A percentile compares a stretch with the other conserved stretches of the same genome.
These are phyloP conservation scores for Penicillium nucicola DNA, from an alignment of 495 filamentous ascomycete genomes.

Conservation along the genomic window DNA sequence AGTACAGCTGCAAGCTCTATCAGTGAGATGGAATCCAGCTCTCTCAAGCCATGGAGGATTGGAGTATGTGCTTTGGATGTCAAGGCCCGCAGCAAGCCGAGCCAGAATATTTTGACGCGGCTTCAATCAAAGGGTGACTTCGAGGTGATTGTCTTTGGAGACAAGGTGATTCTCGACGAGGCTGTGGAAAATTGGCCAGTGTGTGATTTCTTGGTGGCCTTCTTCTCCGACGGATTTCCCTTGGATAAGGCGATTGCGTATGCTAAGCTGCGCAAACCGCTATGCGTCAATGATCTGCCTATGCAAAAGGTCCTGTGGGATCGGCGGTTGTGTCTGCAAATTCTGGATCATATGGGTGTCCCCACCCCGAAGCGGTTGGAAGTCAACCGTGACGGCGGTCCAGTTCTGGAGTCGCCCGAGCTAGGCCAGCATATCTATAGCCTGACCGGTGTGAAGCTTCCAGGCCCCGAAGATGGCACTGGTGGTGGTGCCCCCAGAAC, in stretches of 20 bases:
- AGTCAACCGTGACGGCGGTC: constrained; percentile 91
- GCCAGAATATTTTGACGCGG: constrained; percentile 89
- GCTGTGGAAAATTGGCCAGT: constrained; percentile 61
- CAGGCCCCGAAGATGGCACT: constrained; percentile 70
- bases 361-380: constrained; percentile 87
- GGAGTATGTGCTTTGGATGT: constrained; percentile 94
- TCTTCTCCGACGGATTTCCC: constrained; percentile 97
- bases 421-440: constrained; percentile 74
- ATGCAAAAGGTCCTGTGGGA: constrained; percentile 99
- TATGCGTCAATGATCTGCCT: constrained; percentile 93
- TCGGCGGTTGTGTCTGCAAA: constrained; percentile 78
- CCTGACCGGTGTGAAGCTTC: constrained; percentile 74
- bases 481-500: constrained; percentile 55
- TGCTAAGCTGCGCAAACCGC: constrained; percentile 84
- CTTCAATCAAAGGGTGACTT: constrained; percentile 89
- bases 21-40: constrained; percentile 35
- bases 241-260: constrained; percentile 97
- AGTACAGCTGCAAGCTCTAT: constrained; percentile 71
- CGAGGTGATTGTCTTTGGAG: constrained; percentile 94
- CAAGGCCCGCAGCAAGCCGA: constrained; percentile 95
- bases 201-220: constrained; percentile 92
- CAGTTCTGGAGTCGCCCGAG: constrained; percentile 68
- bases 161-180: constrained; percentile 97
- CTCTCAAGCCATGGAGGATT: constrained; percentile 58
- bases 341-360: constrained; percentile 85